phyloP scores from a whole-genome alignment of 1,284 basidiomycete genomes.

The Trichosporon asahii region DNA sequence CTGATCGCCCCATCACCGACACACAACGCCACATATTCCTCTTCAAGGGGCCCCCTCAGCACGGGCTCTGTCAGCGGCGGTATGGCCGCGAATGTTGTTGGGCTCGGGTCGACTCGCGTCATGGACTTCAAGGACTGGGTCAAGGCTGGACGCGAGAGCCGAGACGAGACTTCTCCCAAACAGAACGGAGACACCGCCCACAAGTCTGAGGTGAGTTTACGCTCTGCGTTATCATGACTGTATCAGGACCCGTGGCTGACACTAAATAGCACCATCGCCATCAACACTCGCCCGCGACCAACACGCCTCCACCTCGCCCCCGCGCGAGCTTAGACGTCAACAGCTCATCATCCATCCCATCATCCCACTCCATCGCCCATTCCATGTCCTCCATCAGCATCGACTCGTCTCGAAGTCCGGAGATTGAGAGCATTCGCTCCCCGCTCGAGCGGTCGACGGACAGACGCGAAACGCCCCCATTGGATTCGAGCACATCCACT shows the following conservation, averaged over 20 bases:
- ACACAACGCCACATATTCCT: neutral
- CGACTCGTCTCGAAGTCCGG: constrained; percentile 25
- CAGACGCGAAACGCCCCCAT: neutral
- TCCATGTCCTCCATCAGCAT: constrained; percentile 25
- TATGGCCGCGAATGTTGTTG: constrained; percentile 13
- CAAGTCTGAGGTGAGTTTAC: constrained; percentile 5
- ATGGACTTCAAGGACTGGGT: constrained; percentile 30
- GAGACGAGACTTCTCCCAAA: neutral
- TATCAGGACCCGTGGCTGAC: constrained; percentile 1
- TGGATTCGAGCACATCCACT: neutral
- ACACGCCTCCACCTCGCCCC: constrained; percentile 6
- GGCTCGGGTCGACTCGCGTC: constrained; percentile 22
- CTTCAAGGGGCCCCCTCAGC: constrained; percentile 1
- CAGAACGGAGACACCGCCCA: neutral
- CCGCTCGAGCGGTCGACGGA: neutral
- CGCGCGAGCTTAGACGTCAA: constrained; percentile 1
- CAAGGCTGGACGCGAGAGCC: constrained; percentile 23
- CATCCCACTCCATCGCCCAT: constrained; percentile 14
- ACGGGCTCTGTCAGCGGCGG: constrained; percentile 9
- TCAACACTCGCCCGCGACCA: neutral
- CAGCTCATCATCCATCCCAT: constrained; percentile 12
- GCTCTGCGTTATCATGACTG: neutral
- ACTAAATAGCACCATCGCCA: constrained; percentile 1
- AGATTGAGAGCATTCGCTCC: neutral
- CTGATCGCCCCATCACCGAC: constrained; percentile 10